Base-by-base conservation (phyloP, 768 basidiomycete genomes). In the Hydnum rufescens region DNA sequence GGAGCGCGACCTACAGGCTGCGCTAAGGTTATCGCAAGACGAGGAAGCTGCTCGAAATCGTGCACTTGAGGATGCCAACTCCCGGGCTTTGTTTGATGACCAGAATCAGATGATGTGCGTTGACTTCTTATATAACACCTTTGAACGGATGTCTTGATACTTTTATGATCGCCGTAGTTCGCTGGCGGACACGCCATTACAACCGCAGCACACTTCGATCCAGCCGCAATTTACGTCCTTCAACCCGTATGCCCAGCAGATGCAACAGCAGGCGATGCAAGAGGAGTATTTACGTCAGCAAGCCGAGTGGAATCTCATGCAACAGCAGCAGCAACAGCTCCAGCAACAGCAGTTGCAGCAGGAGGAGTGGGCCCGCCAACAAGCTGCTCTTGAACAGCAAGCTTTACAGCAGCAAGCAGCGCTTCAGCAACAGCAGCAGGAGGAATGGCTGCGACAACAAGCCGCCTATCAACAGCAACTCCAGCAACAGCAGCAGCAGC, bases 201-300 rank as follows among this genome's bases (percentile, higher is more conserved):
- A 86, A 61, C 81, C 84, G 1, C 88, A 89, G 59, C 79, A 73
- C 61, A 83, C 82, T 1, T 67, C 72, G 8, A 60, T 88, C 43
- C 82, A 82, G 58, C 83, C 84, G 0, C 89, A 92, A 60, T 86
- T 83, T 64, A 89, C 86, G 4, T 78, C 84, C 0, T 96, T 88
- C 72, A 97, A 97, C 64, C 86, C 86, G 0, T 89, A 87, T 57
- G 84, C 87, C 61, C 88, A 90, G 63, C 92, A 92, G 62, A 62
- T 68, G 46, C 83, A 92, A 60, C 88, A 92, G 59, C 88, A 93
- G 64, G 80, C 80, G 16, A 74, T 79, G 60, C 84, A 84, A 68
- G 74, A 51, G 19, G n/a, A 73, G 51, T 68, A 67, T 46, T 36
- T 67, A 59, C 65, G 66, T 51, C 71, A 72, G 51, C 69, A 84